Evolutionary conservation across 192 early-diverging fungal genomes (phyloP), one percentile per base, ranked within the genome.

Genomic region (Chytriomyces sp.): DNA sequence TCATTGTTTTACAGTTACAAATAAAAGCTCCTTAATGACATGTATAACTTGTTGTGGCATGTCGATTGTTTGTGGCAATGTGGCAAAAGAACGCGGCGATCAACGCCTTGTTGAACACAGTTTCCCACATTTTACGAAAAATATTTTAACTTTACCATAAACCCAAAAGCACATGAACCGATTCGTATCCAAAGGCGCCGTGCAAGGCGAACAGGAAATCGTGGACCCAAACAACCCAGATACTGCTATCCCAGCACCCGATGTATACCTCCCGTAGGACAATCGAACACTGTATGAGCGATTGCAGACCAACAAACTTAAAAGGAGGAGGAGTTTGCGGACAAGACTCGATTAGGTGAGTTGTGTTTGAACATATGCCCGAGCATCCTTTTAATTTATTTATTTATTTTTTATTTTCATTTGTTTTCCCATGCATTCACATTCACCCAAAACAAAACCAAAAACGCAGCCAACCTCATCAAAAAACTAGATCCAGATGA

Each of bases 271-370:
- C 7, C 72, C 72, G 8, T 13, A 28, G 3, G 72, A 73, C 72
- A 73, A 73, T 23, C 53, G 72, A 9, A 73, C 72, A 8, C 61
- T 73, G 3, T 57, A 73, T 45, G 72, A 73, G 26, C n/a, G 45
- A 20, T 59, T 73, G n/a, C 60, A 61, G 28, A 63, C 43, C 1
- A 73, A 73, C 44, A 73, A 63, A 45, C 60, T 73, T 13, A 73
- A 61, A 73, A 73, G 72, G 72, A 73, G 45, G 72, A 73, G 53
- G 72, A 73, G 72, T 73, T 73, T 63, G 72, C 61, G 20, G 72
- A 73, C 26, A 73, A 73, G 72, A 73, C 72, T 9, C 50, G 53
- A 20, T 61, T 73, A 7, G 72, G 72, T 62, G 26, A 35, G 72
- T 20, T 7, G 9, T 20, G 62, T 10, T 5, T 64, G 10, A 8